phyloP scores from a whole-genome alignment of 192 early-diverging fungal genomes.

The Dimargaris xerosporica region DNA sequence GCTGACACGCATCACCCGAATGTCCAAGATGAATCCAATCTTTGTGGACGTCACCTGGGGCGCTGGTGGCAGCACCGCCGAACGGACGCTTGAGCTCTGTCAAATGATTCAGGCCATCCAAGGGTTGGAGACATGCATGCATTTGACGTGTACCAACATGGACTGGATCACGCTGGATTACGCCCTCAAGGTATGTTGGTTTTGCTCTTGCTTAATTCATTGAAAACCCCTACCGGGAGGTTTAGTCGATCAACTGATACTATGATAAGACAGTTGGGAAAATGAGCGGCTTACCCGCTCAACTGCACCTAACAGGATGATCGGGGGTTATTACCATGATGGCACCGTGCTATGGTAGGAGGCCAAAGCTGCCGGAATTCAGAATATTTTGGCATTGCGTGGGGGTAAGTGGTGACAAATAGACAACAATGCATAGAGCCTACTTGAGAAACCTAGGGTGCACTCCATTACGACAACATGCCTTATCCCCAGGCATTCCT shows the following conservation, averaged over 20 bases:
- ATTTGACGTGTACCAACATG: constrained; percentile 99
- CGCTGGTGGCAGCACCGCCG: constrained; percentile 80
- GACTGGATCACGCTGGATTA: constrained; percentile 67
- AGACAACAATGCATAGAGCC: too few species aligned
- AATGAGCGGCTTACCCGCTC: too few species aligned
- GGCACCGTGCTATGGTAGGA: too few species aligned
- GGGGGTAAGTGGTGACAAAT: constrained; percentile 48
- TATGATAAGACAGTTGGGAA: too few species aligned
- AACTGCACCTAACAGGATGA: too few species aligned
- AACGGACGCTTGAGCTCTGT: constrained; percentile 78
- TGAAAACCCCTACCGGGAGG: too few species aligned
- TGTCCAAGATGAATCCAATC: constrained; percentile 77
- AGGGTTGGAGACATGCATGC: constrained; percentile 87
- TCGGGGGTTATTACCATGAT: too few species aligned
- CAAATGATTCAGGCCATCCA: constrained; percentile 76
- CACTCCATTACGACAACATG: too few species aligned
- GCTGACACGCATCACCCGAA: constrained; percentile 90
- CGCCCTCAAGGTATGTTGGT: constrained; percentile 46
- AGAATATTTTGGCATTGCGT: constrained; percentile 89
- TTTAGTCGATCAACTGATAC: too few species aligned
- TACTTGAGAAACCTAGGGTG: too few species aligned
- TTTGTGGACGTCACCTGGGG: constrained; percentile 98
- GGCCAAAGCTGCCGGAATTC: constrained; percentile 74
- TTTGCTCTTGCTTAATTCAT: too few species aligned
- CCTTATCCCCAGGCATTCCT: too few species aligned